These are phyloP conservation scores for Venturiaceae sp. DNA, from an alignment of 2,329 filamentous ascomycete species.

Conservation along the genomic window DNA sequence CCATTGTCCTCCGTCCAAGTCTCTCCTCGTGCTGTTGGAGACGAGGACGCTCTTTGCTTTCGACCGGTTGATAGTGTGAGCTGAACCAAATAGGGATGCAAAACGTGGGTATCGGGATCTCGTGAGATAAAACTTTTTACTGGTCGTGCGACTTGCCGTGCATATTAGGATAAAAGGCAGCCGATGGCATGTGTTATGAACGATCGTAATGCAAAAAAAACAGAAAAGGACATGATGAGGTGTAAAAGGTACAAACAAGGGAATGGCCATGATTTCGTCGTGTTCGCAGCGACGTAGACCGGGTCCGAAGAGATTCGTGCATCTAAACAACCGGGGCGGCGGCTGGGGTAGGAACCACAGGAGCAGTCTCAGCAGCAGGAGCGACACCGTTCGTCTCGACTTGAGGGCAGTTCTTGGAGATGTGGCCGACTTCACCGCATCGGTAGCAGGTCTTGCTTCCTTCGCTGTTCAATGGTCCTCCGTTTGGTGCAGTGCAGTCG, in stretches of 20 bases:
- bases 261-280: not conserved
- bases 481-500: slow-evolving; percentile 95
- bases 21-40: no score
- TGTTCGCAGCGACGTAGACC: not conserved
- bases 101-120: slow-evolving; percentile 31
- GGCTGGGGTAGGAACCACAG: slow-evolving; percentile 24
- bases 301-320: not conserved
- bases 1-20: slow-evolving; percentile 1
- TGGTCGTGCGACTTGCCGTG: slow-evolving; percentile 12
- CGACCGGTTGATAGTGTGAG: not conserved
- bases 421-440: slow-evolving; percentile 91
- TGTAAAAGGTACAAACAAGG: not conserved
- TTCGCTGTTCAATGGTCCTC: slow-evolving; percentile 86
- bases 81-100: slow-evolving; percentile 6
- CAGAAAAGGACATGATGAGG: not conserved
- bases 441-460: slow-evolving; percentile 99
- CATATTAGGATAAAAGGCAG: slow-evolving; percentile 9
- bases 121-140: slow-evolving; percentile 9
- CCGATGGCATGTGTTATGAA: slow-evolving; percentile 2
- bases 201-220: slow-evolving; percentile 6
- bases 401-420: slow-evolving; percentile 90
- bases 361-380: slow-evolving; percentile 19
- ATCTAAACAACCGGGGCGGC: slow-evolving; percentile 34
- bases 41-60: slow-evolving; percentile 5
- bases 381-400: slow-evolving; percentile 42